phyloP scores from a whole-genome alignment of 2,329 filamentous ascomycete genomes.

The Penicillium sp. region DNA sequence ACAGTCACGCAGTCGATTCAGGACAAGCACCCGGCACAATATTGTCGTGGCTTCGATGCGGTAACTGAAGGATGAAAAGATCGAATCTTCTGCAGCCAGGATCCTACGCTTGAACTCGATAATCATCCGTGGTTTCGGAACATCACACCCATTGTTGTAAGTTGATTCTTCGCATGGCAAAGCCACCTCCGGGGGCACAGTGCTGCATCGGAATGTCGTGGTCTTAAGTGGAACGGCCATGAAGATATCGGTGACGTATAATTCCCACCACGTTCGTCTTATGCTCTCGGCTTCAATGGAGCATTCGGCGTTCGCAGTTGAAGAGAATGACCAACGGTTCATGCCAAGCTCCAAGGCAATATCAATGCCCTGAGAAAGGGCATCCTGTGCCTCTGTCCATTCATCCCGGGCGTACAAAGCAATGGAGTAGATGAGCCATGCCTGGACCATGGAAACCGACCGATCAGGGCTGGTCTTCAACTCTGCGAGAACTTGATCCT shows the following conservation, averaged over 20 bases:
- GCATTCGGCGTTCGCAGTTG: constrained; percentile 45
- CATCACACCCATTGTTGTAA: constrained; percentile 49
- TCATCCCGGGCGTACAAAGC: constrained; percentile 36
- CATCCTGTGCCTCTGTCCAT: constrained; percentile 30
- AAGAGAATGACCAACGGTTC: constrained; percentile 61
- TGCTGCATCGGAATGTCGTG: constrained; percentile 60
- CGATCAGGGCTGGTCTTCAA: constrained; percentile 24
- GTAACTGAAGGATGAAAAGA: constrained; percentile 80
- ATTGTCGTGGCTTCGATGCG: constrained; percentile 75
- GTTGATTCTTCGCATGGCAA: constrained; percentile 75
- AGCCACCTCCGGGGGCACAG: constrained; percentile 63
- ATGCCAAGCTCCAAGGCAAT: constrained; percentile 72
- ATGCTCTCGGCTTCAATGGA: constrained; percentile 71
- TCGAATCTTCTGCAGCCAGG: constrained; percentile 61
- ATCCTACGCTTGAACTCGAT: constrained; percentile 56
- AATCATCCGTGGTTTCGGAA: constrained; percentile 57
- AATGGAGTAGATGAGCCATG: constrained; percentile 37
- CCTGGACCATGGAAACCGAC: constrained; percentile 38
- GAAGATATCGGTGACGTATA: constrained; percentile 74
- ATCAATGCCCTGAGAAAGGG: constrained; percentile 61
- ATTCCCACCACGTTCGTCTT: constrained; percentile 83
- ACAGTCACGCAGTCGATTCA: constrained; percentile 38
- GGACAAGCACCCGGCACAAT: constrained; percentile 64
- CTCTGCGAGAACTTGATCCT: constrained; percentile 27
- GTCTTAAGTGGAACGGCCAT: constrained; percentile 61